Evolutionary conservation across 2,329 filamentous ascomycete genomes (phyloP), one percentile per base, ranked within the genome.

Genomic region (Diplocarpon mali): DNA sequence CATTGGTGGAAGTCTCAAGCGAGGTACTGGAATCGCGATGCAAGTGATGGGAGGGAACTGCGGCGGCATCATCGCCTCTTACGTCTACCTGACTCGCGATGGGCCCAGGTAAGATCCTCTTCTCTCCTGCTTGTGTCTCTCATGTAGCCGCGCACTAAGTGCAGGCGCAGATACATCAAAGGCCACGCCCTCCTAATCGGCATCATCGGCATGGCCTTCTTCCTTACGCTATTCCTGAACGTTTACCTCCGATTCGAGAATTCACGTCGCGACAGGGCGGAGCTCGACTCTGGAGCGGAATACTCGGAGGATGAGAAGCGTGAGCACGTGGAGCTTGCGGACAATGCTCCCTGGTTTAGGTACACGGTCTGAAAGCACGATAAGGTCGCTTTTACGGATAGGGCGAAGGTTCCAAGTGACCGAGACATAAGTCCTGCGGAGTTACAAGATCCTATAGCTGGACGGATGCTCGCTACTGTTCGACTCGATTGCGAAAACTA

Each of bases 21-120:
- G 78, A 3, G 73, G 71, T 12, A 72, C 70, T 0, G 78, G 76
- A 2, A 81, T 81, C 70, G 78, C 76, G 0, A 63, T 82, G 15
- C 75, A 78, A 30, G 79, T 83, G 38, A 72, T 46, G n/a, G 44
- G 47, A 10, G 50, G 50, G 1, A 54, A 54, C 12, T 44, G 43
- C 6, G 50, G 47, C 1, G 52, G 50, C 10, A 44, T 51, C 20
- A 46, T 54, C 11, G 50, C 47, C 10, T 43, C 48, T 6, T 51
- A 47, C 27, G 45, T 53, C 10, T 54, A 51, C 24, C 40, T 46
- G 10, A 38, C 34, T 12, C 35, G 38, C 14, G 44, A 46, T 29
- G 28, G 43, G 20, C 43, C 43, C 17, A 45, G 42, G 42, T 45
- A 35, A 24, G 20, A 24, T 24, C 20, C 4, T 24, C 20, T 24